A percentile compares a stretch with the other conserved stretches of the same genome.
These are phyloP conservation scores for Aspergillus funiculosus DNA, from an alignment of 495 filamentous ascomycete genomes.

Conservation along the genomic window DNA sequence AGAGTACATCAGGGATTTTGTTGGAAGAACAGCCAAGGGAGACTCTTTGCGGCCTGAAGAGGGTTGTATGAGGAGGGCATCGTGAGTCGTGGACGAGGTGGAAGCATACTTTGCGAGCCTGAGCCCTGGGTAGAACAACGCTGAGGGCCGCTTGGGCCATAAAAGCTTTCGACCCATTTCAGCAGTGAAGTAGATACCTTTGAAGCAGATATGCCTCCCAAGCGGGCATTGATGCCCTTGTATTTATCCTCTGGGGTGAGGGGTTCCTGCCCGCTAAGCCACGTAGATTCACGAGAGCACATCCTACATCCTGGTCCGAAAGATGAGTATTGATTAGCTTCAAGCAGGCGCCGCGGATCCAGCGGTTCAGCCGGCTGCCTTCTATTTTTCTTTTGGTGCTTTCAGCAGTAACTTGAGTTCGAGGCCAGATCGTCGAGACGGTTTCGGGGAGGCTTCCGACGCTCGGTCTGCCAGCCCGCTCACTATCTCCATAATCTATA, in stretches of 20 bases:
- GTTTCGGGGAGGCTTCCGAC: too few species aligned
- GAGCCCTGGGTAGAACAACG: constrained; percentile 1
- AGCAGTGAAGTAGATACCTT: background rate
- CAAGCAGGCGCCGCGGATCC: background rate
- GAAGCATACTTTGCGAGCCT: background rate
- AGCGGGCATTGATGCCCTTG: too few species aligned
- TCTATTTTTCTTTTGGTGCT: too few species aligned
- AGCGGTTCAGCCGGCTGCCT: too few species aligned
- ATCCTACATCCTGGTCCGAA: background rate
- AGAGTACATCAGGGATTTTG: constrained; percentile 63
- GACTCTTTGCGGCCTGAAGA: constrained; percentile 15
- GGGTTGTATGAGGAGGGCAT: constrained; percentile 6
- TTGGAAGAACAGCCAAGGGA: constrained; percentile 62
- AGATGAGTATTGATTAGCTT: background rate
- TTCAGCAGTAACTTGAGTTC: too few species aligned
- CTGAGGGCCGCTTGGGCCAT: constrained; percentile 8
- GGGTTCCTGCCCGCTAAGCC: constrained; percentile 11
- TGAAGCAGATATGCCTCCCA: background rate
- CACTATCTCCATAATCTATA: too few species aligned
- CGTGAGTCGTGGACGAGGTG: constrained; percentile 10
- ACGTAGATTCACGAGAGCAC: constrained; percentile 2
- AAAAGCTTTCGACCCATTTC: constrained; percentile 10
- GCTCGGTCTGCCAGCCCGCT: too few species aligned
- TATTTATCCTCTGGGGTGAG: constrained; percentile 18
- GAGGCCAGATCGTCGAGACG: too few species aligned